These are phyloP conservation scores for Plantago ovata DNA, from an alignment of 257 asterid genomes.

Conservation along the genomic window DNA sequence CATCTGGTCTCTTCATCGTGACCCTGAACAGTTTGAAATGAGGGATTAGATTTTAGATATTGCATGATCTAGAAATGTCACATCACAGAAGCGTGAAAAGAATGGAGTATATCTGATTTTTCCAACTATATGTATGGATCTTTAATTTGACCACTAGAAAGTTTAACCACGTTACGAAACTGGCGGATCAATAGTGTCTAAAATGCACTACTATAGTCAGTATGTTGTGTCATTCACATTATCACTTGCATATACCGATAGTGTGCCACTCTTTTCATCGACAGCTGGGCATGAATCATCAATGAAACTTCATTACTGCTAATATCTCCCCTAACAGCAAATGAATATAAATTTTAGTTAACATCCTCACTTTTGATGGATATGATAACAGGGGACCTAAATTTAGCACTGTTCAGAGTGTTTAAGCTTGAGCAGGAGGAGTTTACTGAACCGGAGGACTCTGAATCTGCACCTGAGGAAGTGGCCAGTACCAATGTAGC, in stretches of 20 bases:
- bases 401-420: conserved; percentile 73
- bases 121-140: no score
- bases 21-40: no score
- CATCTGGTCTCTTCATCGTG: neutral
- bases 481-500: conserved; percentile 19
- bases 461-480: conserved; percentile 25
- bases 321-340: neutral
- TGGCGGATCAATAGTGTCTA: neutral
- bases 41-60: no score
- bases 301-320: neutral
- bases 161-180: no score
- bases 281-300: neutral
- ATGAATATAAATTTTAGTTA: neutral
- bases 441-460: conserved; percentile 27
- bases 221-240: neutral
- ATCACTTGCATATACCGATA: no score
- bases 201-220: neutral
- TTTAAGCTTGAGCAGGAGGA: conserved; percentile 45
- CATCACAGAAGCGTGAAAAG: no score
- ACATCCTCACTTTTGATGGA: neutral
- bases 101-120: no score
- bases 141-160: no score
- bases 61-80: no score
- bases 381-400: conserved; percentile 52
- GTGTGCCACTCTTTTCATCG: neutral